These are phyloP conservation scores for Penicilliopsis zonata DNA, from an alignment of 495 filamentous ascomycete species.

Conservation along the genomic window DNA sequence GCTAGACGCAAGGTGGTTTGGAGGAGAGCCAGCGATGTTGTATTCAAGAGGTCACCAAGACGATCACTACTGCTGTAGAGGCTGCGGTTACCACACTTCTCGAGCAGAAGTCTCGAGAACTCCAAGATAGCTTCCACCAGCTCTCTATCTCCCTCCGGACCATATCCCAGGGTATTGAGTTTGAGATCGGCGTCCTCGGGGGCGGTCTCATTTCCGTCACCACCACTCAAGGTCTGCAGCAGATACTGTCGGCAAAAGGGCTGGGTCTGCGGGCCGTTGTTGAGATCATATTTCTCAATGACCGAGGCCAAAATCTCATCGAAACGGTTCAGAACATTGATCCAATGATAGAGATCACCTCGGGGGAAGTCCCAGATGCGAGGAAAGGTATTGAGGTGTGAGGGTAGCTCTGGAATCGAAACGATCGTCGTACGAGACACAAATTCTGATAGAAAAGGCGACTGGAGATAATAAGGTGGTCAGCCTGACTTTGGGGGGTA, in stretches of 20 bases:
- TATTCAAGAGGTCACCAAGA: slow-evolving; percentile 77
- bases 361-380: slow-evolving; percentile 90
- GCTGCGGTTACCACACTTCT: slow-evolving; percentile 95
- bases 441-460: slow-evolving; percentile 73
- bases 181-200: slow-evolving; percentile 39
- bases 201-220: slow-evolving; percentile 23
- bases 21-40: slow-evolving; percentile 67
- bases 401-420: slow-evolving; percentile 63
- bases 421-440: slow-evolving; percentile 54
- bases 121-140: slow-evolving; percentile 67
- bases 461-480: slow-evolving; percentile 41
- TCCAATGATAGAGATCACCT: slow-evolving; percentile 98
- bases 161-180: slow-evolving; percentile 48
- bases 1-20: slow-evolving; percentile 62
- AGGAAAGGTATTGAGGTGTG: slow-evolving; percentile 68
- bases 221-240: slow-evolving; percentile 34
- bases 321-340: slow-evolving; percentile 86
- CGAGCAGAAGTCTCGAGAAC: slow-evolving; percentile 77
- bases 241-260: slow-evolving; percentile 58
- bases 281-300: slow-evolving; percentile 69
- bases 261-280: slow-evolving; percentile 66
- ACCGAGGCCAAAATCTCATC: slow-evolving; percentile 76
- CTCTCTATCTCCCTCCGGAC: slow-evolving; percentile 61
- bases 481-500: slow-evolving; percentile 9
- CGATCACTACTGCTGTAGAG: slow-evolving; percentile 88